A percentile compares a stretch with the other conserved stretches of the same genome.
Evolutionary conservation across 768 basidiomycete genomes (phyloP).

Genomic region (Pulveroboletus sp.): DNA sequence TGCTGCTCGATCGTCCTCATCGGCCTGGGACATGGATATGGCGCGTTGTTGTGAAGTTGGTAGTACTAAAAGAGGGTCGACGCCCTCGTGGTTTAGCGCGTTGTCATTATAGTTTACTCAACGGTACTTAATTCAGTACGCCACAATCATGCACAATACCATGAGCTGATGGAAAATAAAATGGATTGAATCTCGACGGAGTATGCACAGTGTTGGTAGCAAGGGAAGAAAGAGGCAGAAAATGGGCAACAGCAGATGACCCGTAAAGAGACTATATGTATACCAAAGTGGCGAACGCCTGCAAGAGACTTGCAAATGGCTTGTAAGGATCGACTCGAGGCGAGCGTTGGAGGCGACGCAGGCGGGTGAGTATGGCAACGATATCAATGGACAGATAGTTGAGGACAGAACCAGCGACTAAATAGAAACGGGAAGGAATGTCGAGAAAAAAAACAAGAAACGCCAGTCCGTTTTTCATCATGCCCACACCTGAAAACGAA

Average conservation of each 20-base stretch:
- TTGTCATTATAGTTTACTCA: constrained; percentile 4
- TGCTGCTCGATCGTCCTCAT: constrained; percentile 75
- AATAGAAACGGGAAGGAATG: constrained; percentile 25
- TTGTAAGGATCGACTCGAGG: constrained; percentile 65
- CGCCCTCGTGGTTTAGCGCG: not conserved
- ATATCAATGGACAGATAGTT: constrained; percentile 45
- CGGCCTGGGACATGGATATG: constrained; percentile 40
- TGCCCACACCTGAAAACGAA: constrained; percentile 72
- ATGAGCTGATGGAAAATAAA: constrained; percentile 11
- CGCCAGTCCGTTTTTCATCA: constrained; percentile 40
- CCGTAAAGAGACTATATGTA: constrained; percentile 35
- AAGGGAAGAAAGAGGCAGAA: constrained; percentile 35
- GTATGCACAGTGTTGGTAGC: constrained; percentile 48
- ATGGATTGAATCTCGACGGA: constrained; percentile 35
- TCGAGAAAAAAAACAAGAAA: constrained; percentile 25
- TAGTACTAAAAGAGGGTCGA: not conserved
- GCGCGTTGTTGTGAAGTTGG: constrained; percentile 1
- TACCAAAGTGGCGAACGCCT: constrained; percentile 34
- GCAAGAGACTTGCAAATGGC: constrained; percentile 36
- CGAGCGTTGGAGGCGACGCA: constrained; percentile 43
- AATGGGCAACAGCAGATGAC: constrained; percentile 30
- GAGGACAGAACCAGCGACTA: constrained; percentile 17
- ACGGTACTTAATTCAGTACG: not conserved
- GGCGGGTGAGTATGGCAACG: constrained; percentile 54
- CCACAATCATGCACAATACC: not conserved